A percentile compares a stretch with the other conserved stretches of the same genome.
Evolutionary conservation across 164 flowering plant genomes (phyloP).

Genomic region (Chloranthus sessilifolius): DNA sequence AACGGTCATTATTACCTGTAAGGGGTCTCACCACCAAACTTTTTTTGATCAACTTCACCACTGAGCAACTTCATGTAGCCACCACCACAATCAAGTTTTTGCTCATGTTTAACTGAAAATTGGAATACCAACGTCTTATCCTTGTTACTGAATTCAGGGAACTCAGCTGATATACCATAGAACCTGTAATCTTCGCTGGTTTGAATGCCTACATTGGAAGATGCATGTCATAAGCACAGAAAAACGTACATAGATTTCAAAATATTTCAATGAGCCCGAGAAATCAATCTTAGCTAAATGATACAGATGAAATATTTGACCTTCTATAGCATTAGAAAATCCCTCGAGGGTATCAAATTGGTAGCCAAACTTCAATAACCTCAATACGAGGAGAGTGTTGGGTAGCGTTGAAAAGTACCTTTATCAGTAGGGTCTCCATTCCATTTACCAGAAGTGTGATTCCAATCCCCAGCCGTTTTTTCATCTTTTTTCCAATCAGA

Average conservation of each 20-base stretch:
- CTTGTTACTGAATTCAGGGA: slow-evolving; percentile 88
- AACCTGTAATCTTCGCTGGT: slow-evolving; percentile 87
- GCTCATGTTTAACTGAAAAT: slow-evolving; percentile 88
- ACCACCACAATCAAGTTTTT: slow-evolving; percentile 97
- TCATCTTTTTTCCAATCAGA: slow-evolving; percentile 98
- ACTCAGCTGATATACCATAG: slow-evolving; percentile 85
- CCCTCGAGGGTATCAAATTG: too few species aligned
- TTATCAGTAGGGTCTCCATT: slow-evolving; percentile 73
- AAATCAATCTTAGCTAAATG: too few species aligned
- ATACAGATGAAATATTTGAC: too few species aligned
- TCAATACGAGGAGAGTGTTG: background rate
- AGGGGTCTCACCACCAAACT: slow-evolving; percentile 92
- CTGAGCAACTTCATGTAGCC: slow-evolving; percentile 97
- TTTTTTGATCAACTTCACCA: slow-evolving; percentile 80
- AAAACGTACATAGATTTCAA: background rate
- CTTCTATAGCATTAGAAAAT: too few species aligned
- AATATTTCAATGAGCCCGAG: too few species aligned
- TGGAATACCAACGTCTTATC: slow-evolving; percentile 87
- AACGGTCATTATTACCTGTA: slow-evolving; percentile 61
- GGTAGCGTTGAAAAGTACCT: slow-evolving; percentile 32
- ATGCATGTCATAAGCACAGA: background rate
- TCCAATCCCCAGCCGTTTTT: slow-evolving; percentile 84
- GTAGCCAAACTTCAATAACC: too few species aligned
- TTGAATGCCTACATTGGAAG: slow-evolving; percentile 61
- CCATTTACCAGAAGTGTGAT: slow-evolving; percentile 91